These are phyloP conservation scores for Stephanodiscus triporus DNA, from an alignment of 108 stramenopile species.

Conservation along the genomic window DNA sequence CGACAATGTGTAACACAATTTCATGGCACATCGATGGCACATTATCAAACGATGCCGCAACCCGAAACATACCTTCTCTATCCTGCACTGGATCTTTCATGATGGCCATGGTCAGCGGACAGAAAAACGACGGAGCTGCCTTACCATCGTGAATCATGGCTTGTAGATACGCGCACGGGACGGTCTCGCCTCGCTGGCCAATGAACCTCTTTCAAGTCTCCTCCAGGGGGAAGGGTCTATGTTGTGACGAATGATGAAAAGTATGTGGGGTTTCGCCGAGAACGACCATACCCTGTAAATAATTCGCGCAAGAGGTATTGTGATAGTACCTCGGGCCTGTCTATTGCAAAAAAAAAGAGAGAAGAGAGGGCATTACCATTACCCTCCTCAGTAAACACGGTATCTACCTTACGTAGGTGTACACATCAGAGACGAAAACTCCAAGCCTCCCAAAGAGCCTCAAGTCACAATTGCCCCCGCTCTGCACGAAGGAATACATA, in stretches of 20 bases:
- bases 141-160: background rate
- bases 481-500: too few species aligned
- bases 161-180: background rate
- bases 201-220: background rate
- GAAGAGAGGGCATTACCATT: too few species aligned
- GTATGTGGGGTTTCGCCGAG: background rate
- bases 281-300: too few species aligned
- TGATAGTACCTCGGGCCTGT: slow-evolving; percentile 2
- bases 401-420: too few species aligned
- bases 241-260: background rate
- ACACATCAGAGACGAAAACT: too few species aligned
- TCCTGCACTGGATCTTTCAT: slow-evolving; percentile 42
- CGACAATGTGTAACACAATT: too few species aligned
- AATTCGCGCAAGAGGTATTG: too few species aligned
- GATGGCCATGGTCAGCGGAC: slow-evolving; percentile 25
- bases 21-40: background rate
- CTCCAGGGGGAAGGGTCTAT: background rate
- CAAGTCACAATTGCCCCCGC: too few species aligned
- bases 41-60: background rate
- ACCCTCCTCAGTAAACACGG: too few species aligned
- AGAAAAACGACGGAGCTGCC: slow-evolving; percentile 30
- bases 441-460: too few species aligned
- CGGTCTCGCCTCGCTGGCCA: background rate
- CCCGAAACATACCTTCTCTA: slow-evolving; percentile 30
- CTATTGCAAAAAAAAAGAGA: background rate